Evolutionary conservation across 106 monocot species (phyloP).

Genomic region (Triglochin maritima): DNA sequence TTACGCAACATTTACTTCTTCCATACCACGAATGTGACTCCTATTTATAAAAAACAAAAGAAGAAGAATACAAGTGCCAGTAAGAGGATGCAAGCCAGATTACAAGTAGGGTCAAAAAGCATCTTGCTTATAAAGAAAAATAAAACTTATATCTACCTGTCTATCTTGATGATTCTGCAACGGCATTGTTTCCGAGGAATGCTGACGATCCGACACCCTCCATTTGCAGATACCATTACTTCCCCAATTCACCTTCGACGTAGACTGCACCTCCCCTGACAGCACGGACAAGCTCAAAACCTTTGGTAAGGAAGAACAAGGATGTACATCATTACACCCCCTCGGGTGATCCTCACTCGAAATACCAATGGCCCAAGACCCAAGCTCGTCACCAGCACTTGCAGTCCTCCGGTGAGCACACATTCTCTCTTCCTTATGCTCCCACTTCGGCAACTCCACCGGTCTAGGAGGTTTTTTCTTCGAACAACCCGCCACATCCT

Average conservation of each 20-base stretch:
- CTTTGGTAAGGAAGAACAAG: constrained; percentile 17
- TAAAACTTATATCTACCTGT: not conserved
- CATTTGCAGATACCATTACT: constrained; percentile 40
- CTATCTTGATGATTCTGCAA: constrained; percentile 28
- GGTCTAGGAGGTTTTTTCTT: constrained; percentile 13
- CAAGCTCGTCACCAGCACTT: constrained; percentile 27
- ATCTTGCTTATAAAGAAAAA: too few relatives aligned
- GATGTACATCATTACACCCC: constrained; percentile 13
- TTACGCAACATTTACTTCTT: constrained; percentile 48
- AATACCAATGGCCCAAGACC: constrained; percentile 29
- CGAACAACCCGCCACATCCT: not conserved
- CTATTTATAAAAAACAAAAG: constrained; percentile 12
- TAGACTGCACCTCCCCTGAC: constrained; percentile 22
- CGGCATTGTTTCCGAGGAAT: constrained; percentile 30
- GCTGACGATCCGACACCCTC: constrained; percentile 13
- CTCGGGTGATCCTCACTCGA: constrained; percentile 18
- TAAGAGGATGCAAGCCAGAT: not conserved
- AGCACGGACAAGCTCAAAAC: constrained; percentile 27
- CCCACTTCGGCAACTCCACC: constrained; percentile 3
- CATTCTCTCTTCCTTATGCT: constrained; percentile 5
- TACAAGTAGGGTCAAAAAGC: too few relatives aligned
- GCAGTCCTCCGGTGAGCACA: constrained; percentile 23
- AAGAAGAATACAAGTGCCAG: not conserved
- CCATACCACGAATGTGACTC: constrained; percentile 42
- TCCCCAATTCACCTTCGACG: constrained; percentile 31